Conservation (phyloP, 1,284 basidiomycete species). For the Ceratobasidium sp. region DNA sequence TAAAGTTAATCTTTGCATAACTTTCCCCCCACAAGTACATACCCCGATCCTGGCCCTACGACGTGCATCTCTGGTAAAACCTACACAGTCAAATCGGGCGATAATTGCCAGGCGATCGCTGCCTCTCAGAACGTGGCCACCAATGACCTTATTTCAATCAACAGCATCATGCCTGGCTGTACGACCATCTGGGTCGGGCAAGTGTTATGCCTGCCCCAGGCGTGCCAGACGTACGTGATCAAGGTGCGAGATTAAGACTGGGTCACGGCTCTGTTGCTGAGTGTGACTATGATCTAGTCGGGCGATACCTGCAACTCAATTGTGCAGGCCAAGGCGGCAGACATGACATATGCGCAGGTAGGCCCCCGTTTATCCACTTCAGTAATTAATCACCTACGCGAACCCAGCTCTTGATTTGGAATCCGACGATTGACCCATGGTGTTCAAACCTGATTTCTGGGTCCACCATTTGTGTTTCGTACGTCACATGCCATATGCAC, state of each 20-base stretch:
- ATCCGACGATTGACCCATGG: slow-evolving; percentile 14
- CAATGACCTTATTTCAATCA: slow-evolving; percentile 17
- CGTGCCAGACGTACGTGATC: slow-evolving; percentile 13
- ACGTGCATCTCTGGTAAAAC: slow-evolving; percentile 14
- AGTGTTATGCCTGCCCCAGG: not conserved
- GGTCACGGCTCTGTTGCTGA: too few relatives aligned
- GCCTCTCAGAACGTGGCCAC: slow-evolving; percentile 6
- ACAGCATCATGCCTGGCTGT: slow-evolving; percentile 13
- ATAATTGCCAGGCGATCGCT: slow-evolving; percentile 9
- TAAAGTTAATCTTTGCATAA: too few relatives aligned
- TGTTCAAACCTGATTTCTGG: slow-evolving; percentile 18
- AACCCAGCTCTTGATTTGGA: not conserved
- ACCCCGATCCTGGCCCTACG: slow-evolving; percentile 1
- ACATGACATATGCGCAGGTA: slow-evolving; percentile 13
- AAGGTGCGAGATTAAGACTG: not conserved
- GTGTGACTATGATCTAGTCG: not conserved
- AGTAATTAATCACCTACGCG: not conserved
- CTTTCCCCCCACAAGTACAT: too few relatives aligned
- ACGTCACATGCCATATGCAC: too few relatives aligned
- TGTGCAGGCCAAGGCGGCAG: not conserved
- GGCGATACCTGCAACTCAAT: slow-evolving; percentile 18
- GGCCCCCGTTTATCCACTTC: not conserved
- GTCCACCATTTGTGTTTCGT: slow-evolving; percentile 6
- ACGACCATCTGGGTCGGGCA: slow-evolving; percentile 16
- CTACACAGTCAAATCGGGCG: slow-evolving; percentile 21